These are phyloP conservation scores for Ogataea dorogensis DNA, from an alignment of 805 yeast species.

Conservation along the genomic window DNA sequence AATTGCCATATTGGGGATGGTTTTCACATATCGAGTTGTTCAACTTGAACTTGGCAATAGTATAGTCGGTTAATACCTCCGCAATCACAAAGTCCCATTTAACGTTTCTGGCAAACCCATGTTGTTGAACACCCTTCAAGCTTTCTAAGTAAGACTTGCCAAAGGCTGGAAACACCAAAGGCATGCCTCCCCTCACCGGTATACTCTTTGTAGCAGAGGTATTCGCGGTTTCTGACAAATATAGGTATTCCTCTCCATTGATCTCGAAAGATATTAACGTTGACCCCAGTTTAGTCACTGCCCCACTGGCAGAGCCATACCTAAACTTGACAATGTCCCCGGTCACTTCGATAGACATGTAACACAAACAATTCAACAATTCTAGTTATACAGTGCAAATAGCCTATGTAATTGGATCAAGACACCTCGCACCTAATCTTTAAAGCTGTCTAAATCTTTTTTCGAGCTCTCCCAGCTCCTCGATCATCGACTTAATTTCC, in stretches of 20 bases:
- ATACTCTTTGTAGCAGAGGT: conserved; percentile 5
- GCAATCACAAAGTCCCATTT: conserved; percentile 21
- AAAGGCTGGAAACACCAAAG: conserved; percentile 23
- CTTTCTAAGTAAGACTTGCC: conserved; percentile 22
- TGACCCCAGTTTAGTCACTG: conserved; percentile 18
- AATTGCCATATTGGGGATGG: conserved; percentile 11
- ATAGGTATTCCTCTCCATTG: conserved; percentile 16
- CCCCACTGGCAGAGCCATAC: conserved; percentile 15
- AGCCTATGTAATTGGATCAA: neutral
- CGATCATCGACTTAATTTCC: conserved; percentile 19
- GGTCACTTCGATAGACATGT: conserved; percentile 19
- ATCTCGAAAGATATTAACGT: conserved; percentile 19
- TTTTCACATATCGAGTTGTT: conserved; percentile 3
- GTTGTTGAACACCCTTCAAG: conserved; percentile 18
- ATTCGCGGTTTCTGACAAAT: conserved; percentile 18
- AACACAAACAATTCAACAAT: neutral
- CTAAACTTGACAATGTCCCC: conserved; percentile 15
- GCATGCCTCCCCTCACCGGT: conserved; percentile 25
- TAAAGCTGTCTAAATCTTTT: conserved; percentile 17
- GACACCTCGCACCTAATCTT: conserved; percentile 3
- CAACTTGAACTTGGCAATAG: conserved; percentile 17
- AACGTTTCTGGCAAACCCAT: conserved; percentile 25
- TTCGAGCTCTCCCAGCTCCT: conserved; percentile 24
- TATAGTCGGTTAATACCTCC: conserved; percentile 17
- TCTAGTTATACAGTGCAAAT: neutral